A percentile compares a stretch with the other conserved stretches of the same genome.
Conservation (phyloP, 129 eudicot genomes). For the Tagetes erecta region DNA sequence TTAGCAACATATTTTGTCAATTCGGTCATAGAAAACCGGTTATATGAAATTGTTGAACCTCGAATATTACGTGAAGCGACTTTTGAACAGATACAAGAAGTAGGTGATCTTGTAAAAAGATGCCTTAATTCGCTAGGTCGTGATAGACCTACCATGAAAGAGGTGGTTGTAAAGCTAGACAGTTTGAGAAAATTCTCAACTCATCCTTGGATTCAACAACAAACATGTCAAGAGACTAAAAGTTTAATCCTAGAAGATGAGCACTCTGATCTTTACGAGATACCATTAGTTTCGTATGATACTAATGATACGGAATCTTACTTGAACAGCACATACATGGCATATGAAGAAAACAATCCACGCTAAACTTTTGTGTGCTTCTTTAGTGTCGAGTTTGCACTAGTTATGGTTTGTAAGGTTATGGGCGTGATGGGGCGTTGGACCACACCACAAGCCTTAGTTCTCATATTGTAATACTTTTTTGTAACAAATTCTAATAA, state of each 20-base stretch:
- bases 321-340: neutral
- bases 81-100: neutral
- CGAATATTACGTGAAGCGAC: neutral
- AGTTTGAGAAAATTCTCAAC: neutral
- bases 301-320: neutral
- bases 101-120: neutral
- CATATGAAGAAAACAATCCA: neutral
- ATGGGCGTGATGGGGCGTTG: too few species aligned
- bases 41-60: neutral
- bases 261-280: neutral
- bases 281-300: neutral
- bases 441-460: too few species aligned
- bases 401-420: too few species aligned
- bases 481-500: neutral
- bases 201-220: constrained; percentile 5
- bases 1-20: constrained; percentile 10
- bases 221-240: neutral
- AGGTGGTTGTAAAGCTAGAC: neutral
- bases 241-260: neutral
- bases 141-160: constrained; percentile 1
- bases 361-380: too few species aligned
- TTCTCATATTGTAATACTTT: neutral
- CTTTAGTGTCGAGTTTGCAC: neutral
- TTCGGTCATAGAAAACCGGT: neutral
- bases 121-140: neutral